Percentiles rank a stretch among this genome's conserved stretches.
These are phyloP conservation scores for Cystobasidium sp. DNA, from an alignment of 1,284 basidiomycete species.

Conservation along the genomic window DNA sequence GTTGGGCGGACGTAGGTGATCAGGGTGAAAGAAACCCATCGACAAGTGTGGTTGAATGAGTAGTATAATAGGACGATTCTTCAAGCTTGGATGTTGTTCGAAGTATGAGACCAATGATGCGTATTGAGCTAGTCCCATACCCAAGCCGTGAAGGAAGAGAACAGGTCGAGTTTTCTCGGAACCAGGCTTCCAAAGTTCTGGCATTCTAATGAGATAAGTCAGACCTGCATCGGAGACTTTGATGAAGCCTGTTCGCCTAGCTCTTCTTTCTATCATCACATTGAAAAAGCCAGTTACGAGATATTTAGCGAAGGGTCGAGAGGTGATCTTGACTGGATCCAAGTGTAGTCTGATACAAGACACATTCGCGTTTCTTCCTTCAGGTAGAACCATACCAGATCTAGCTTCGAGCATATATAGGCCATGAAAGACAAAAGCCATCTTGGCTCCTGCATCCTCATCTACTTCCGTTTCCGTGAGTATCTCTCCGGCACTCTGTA, in stretches of 20 bases:
- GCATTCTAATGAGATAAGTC: slow-evolving; percentile 45
- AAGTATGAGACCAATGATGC: slow-evolving; percentile 58
- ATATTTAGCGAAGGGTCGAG: slow-evolving; percentile 76
- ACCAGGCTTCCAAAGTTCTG: slow-evolving; percentile 56
- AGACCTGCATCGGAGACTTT: slow-evolving; percentile 22
- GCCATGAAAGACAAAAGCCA: slow-evolving; percentile 45
- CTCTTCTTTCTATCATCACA: slow-evolving; percentile 54
- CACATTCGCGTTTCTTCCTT: slow-evolving; percentile 66
- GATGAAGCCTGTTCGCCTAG: slow-evolving; percentile 10
- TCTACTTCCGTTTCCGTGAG: slow-evolving; percentile 15
- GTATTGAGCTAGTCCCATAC: slow-evolving; percentile 61
- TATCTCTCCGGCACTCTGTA: slow-evolving; percentile 29
- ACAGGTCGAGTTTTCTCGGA: slow-evolving; percentile 69
- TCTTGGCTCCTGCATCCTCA: slow-evolving; percentile 29
- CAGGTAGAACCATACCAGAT: slow-evolving; percentile 68
- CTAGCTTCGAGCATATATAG: slow-evolving; percentile 58
- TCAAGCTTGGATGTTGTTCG: slow-evolving; percentile 57
- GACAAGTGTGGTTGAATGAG: slow-evolving; percentile 82
- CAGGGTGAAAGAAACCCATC: slow-evolving; percentile 76
- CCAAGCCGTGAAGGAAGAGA: slow-evolving; percentile 84
- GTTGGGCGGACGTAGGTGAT: slow-evolving; percentile 71
- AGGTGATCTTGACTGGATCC: slow-evolving; percentile 72
- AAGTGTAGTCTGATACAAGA: slow-evolving; percentile 73
- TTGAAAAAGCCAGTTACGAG: slow-evolving; percentile 66
- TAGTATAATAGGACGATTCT: slow-evolving; percentile 75